phyloP scores from a whole-genome alignment of 352 stramenopile genomes.

The Aphanomyces cochlioides region DNA sequence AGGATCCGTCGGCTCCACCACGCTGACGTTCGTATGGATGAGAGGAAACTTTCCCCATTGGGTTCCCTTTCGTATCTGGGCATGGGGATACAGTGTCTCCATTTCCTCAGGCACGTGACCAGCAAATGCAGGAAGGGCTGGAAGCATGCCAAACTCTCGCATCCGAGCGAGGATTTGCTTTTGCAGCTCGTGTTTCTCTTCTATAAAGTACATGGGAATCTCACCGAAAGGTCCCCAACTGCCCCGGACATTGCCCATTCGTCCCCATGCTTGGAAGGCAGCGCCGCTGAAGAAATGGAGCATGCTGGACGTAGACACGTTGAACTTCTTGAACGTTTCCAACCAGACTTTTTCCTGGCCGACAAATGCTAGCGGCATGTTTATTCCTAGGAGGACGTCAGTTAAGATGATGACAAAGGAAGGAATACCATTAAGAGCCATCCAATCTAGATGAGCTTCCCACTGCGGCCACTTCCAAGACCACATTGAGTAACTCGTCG shows the following conservation, averaged over 20 bases:
- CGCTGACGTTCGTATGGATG: no score
- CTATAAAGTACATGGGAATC: conserved; percentile 78
- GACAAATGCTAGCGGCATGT: conserved; percentile 87
- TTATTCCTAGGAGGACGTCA: conserved; percentile 54
- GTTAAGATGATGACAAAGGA: not conserved
- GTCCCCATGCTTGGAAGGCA: conserved; percentile 83
- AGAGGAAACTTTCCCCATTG: conserved; percentile 68
- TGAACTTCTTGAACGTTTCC: conserved; percentile 79
- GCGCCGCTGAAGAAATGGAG: conserved; percentile 86
- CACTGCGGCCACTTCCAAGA: conserved; percentile 84
- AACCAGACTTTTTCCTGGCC: conserved; percentile 88
- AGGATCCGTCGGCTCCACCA: conserved; percentile 63
- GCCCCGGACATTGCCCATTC: conserved; percentile 86
- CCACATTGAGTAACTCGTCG: conserved; percentile 87
- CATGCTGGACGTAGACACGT: conserved; percentile 66
- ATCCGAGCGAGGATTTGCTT: conserved; percentile 75
- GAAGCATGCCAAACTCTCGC: conserved; percentile 87
- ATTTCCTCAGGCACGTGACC: conserved; percentile 86
- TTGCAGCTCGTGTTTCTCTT: conserved; percentile 75
- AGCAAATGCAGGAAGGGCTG: conserved; percentile 84
- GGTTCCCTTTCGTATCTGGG: conserved; percentile 75
- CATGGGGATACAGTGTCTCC: conserved; percentile 57
- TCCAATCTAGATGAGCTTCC: conserved; percentile 90
- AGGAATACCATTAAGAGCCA: conserved; percentile 75
- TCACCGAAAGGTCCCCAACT: conserved; percentile 70